Conservation (phyloP, 1,284 basidiomycete genomes). For the Lignosus rhinocerotis region DNA sequence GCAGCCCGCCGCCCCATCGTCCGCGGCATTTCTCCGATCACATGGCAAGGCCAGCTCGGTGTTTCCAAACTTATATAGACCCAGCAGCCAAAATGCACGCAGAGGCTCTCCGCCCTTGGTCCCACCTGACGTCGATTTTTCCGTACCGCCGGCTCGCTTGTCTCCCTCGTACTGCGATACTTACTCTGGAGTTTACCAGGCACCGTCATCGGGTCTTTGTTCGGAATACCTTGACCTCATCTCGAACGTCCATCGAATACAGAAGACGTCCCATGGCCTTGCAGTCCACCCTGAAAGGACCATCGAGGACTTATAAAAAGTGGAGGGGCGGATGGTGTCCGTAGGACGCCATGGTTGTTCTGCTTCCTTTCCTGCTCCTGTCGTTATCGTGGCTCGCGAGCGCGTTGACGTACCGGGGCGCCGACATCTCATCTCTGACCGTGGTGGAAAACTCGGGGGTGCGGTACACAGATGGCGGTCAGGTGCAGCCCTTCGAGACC, state of each 20-base stretch:
- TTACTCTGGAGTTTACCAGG: background rate
- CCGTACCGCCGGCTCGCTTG: background rate
- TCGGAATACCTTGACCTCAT: background rate
- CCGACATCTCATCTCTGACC: conserved; percentile 60
- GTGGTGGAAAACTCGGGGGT: conserved; percentile 54
- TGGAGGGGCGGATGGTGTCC: background rate
- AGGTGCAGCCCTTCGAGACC: conserved; percentile 47
- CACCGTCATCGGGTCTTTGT: conserved; percentile 9
- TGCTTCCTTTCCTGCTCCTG: conserved; percentile 18
- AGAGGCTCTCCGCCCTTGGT: background rate
- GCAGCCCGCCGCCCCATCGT: background rate
- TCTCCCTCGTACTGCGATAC: background rate
- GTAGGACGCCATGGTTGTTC: conserved; percentile 6
- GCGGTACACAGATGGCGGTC: conserved; percentile 48
- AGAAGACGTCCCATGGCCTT: background rate
- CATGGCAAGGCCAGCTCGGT: background rate
- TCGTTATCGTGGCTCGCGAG: conserved; percentile 16
- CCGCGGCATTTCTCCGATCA: conserved; percentile 1
- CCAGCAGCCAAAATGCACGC: background rate
- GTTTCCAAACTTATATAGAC: background rate
- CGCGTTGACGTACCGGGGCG: conserved; percentile 50
- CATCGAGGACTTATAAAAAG: conserved; percentile 2
- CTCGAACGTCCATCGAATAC: background rate
- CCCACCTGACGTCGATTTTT: background rate
- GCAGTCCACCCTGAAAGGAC: background rate